Evolutionary conservation across 208 protist genomes (phyloP), one percentile per base, ranked within the genome.

Genomic region (Crithidia mellificae): DNA sequence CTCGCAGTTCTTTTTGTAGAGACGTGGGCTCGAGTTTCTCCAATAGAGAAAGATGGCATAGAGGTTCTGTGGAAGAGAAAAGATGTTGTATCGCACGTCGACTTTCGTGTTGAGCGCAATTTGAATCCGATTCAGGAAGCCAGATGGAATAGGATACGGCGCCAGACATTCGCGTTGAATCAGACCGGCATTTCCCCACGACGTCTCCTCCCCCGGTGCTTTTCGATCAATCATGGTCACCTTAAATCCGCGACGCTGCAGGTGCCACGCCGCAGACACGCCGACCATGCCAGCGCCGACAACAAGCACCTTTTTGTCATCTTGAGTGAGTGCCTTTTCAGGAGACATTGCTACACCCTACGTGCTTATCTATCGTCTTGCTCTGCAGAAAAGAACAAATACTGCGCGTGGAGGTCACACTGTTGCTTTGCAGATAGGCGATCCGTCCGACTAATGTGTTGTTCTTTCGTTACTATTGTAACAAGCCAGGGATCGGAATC

Each of bases 231-330:
- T 64, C 15, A 78, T 47, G 25, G 68, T 72, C 3, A 78, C 63
- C 4, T 52, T 47, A 34, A 57, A 69, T 12, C 67, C 72, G 14
- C 64, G 44, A 11, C 52, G 39, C 44, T 82, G 63, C 38, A 68
- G 19, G 39, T 78, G 50, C 58, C 52, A 78, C 9, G 67, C 57
- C 7, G 32, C 54, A 38, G 62, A 74, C 36, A 71, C 58, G 8
- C 72, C 71, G 0, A 71, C 54, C 62, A 78, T 75, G 17, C 68
- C 61, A 22, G 57, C 59, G 38, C 71, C 63, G 30, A 82, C 54
- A 12, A 78, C 66, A 6, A 71, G 11, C 20, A 70, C 52, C 20
- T 29, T 53, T 32, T 54, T 71, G 14, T 71, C 51, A 49, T 57
- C 41, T 9, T 24, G 30, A 5, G 20, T 24, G 6, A 22, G 6